phyloP scores from a whole-genome alignment of 75 land plant genomes.

The Larix kaempferi region DNA sequence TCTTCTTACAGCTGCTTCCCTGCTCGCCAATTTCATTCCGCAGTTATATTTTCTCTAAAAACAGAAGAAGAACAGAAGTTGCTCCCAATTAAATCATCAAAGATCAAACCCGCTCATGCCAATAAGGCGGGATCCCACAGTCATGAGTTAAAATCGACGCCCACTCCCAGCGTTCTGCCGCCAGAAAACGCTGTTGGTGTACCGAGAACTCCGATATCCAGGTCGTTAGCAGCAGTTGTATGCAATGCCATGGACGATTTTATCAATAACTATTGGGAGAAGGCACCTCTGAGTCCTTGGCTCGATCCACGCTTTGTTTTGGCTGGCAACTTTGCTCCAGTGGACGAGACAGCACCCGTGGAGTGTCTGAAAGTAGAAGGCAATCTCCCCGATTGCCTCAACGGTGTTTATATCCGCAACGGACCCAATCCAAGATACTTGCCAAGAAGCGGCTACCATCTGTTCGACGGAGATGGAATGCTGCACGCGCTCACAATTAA shows the following conservation, averaged over 20 bases:
- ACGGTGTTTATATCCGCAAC: conserved; percentile 72
- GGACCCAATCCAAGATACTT: conserved; percentile 66
- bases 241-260: conserved; percentile 30
- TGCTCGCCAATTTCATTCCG: too few relatives aligned
- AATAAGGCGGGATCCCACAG: too few relatives aligned
- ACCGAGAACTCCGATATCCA: too few relatives aligned
- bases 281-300: conserved; percentile 30
- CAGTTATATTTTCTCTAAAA: too few relatives aligned
- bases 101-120: too few relatives aligned
- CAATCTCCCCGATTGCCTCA: conserved; percentile 34
- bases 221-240: conserved; percentile 10
- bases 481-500: conserved; percentile 48
- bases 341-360: conserved; percentile 39
- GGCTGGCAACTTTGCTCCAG: conserved; percentile 74
- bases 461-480: conserved; percentile 85
- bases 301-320: conserved; percentile 67
- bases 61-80: too few relatives aligned
- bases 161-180: too few relatives aligned
- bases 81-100: too few relatives aligned
- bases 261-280: conserved; percentile 16
- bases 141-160: too few relatives aligned
- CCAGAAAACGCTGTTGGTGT: too few relatives aligned
- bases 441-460: conserved; percentile 62
- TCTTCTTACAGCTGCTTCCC: too few relatives aligned
- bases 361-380: conserved; percentile 46